These are phyloP conservation scores for Curvularia hawaiiensis DNA, from an alignment of 2,329 filamentous ascomycete species.

Conservation along the genomic window DNA sequence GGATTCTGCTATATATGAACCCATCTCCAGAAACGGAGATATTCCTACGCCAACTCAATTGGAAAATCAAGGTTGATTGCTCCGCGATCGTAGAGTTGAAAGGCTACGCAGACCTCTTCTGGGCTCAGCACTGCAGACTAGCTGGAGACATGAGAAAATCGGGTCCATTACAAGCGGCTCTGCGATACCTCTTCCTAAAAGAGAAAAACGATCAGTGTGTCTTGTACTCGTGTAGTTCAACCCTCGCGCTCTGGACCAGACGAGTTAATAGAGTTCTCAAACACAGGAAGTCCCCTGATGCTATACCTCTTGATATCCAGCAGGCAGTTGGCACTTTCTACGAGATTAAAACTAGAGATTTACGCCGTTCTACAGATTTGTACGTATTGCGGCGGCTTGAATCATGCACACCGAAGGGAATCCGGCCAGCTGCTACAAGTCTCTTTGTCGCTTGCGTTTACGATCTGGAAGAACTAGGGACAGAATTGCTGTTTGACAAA, in stretches of 20 bases:
- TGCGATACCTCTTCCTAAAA: neutral
- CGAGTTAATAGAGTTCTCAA: neutral
- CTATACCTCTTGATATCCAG: too few species aligned
- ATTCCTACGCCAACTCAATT: neutral
- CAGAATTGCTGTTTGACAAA: neutral
- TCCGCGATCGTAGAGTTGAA: neutral
- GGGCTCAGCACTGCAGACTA: neutral
- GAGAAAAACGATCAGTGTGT: too few species aligned
- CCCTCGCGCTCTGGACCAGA: neutral
- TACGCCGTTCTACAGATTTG: neutral
- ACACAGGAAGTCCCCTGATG: neutral
- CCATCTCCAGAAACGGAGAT: too few species aligned
- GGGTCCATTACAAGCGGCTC: neutral
- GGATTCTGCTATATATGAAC: neutral
- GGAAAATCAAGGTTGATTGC: neutral
- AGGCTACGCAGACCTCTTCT: neutral
- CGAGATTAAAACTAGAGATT: neutral
- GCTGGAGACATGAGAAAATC: neutral
- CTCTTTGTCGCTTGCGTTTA: neutral
- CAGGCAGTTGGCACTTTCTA: too few species aligned
- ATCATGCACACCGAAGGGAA: neutral
- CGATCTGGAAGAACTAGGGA: neutral
- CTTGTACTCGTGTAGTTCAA: too few species aligned
- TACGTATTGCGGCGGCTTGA: neutral
- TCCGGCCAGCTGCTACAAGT: neutral